Conservation (phyloP, 1,284 basidiomycete species). For the Ceratobasidium papillatum region DNA sequence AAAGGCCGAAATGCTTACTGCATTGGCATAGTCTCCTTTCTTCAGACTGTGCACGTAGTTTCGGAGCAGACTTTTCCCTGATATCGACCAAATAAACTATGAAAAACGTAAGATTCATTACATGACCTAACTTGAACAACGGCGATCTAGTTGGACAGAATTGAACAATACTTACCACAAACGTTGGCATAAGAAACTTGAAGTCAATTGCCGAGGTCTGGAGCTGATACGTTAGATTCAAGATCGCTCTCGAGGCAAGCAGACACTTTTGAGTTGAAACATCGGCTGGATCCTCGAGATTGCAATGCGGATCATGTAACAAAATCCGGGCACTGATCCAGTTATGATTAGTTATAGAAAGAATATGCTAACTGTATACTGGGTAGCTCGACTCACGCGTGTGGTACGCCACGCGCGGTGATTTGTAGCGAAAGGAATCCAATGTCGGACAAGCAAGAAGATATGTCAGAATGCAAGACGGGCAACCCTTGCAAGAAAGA, state of each 20-base stretch:
- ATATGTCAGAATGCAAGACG: neutral
- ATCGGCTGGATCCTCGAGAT: constrained; percentile 21
- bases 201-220: constrained; percentile 18
- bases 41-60: constrained; percentile 35
- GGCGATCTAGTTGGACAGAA: neutral
- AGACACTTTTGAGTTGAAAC: constrained; percentile 26
- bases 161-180: constrained; percentile 13
- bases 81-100: constrained; percentile 30
- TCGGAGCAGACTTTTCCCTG: constrained; percentile 30
- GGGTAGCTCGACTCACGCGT: constrained; percentile 11
- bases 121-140: neutral
- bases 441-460: neutral
- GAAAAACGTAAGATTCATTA: neutral
- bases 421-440: neutral
- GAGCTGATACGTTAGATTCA: constrained; percentile 31
- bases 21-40: constrained; percentile 23
- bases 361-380: neutral
- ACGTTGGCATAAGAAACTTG: constrained; percentile 22
- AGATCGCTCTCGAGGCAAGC: constrained; percentile 22
- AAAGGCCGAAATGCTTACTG: neutral
- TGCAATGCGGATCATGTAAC: constrained; percentile 31
- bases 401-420: neutral
- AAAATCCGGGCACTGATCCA: constrained; percentile 14
- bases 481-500: constrained; percentile 11
- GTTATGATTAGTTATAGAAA: neutral